phyloP scores from a whole-genome alignment of 1,284 basidiomycete species.

The Heterobasidion parviporum region DNA sequence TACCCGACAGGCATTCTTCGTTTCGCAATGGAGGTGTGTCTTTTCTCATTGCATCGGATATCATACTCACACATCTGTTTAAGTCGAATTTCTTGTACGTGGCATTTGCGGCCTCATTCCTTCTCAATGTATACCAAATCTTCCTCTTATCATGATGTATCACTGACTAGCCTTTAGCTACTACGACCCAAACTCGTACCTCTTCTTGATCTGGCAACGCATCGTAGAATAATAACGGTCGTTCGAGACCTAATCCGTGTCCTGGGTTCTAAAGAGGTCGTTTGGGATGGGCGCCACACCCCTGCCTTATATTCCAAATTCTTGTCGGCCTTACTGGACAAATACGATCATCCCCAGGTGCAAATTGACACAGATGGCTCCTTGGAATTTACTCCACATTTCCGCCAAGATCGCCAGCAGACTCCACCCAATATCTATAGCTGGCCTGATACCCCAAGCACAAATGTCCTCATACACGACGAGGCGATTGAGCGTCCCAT shows the following conservation, averaged over 20 bases:
- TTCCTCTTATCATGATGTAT: background rate
- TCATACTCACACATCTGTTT: constrained; percentile 8
- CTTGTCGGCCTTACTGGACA: constrained; percentile 35
- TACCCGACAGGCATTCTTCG: constrained; percentile 39
- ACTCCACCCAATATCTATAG: background rate
- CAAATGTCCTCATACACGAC: background rate
- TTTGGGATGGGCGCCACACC: background rate
- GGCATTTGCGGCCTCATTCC: constrained; percentile 52
- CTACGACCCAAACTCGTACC: constrained; percentile 39
- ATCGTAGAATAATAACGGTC: constrained; percentile 30
- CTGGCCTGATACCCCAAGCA: background rate
- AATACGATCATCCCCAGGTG: constrained; percentile 17
- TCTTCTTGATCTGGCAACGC: constrained; percentile 29
- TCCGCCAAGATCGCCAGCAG: background rate
- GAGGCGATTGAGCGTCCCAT: background rate
- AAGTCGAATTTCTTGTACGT: constrained; percentile 39
- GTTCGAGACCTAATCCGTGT: constrained; percentile 37
- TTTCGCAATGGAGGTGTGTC: constrained; percentile 41
- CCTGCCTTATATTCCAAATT: constrained; percentile 38
- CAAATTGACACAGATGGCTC: background rate
- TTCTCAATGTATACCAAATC: constrained; percentile 38
- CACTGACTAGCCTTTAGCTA: constrained; percentile 24
- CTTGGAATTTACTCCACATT: background rate
- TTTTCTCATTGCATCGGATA: constrained; percentile 15
- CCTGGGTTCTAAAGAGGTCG: constrained; percentile 31